Percentiles rank a stretch among this genome's conserved stretches.
These are phyloP conservation scores for Saccharata proteae DNA, from an alignment of 2,329 filamentous ascomycete genomes.

Conservation along the genomic window DNA sequence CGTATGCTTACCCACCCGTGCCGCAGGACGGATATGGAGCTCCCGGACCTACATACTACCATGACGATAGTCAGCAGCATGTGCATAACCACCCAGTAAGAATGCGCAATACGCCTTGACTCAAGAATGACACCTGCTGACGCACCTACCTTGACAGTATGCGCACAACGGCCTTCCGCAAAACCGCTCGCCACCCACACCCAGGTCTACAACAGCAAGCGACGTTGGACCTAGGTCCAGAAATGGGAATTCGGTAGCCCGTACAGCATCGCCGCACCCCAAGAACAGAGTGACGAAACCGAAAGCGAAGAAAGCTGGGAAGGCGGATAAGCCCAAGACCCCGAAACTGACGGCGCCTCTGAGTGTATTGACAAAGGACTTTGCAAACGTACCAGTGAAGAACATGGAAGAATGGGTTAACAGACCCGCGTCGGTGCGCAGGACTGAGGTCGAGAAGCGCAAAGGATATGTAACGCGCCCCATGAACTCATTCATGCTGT, in stretches of 20 bases:
- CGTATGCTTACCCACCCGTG: conserved; percentile 12
- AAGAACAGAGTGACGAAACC: conserved; percentile 4
- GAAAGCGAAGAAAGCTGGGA: conserved; percentile 23
- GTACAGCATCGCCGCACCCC: conserved; percentile 5
- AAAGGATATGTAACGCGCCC: conserved; percentile 78
- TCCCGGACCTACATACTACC: conserved; percentile 15
- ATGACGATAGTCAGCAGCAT: conserved; percentile 16
- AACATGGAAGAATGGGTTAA: conserved; percentile 76
- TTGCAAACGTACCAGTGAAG: conserved; percentile 49
- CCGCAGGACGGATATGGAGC: conserved; percentile 20
- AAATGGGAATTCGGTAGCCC: conserved; percentile 14
- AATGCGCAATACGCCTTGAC: no score
- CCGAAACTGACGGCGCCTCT: conserved; percentile 54
- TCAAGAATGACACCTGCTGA: no score
- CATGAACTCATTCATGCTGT: conserved; percentile 98
- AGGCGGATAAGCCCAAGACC: conserved; percentile 31
- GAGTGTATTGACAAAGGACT: conserved; percentile 56
- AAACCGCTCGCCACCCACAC: conserved; percentile 29
- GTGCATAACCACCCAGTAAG: conserved; percentile 18
- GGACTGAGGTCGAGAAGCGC: conserved; percentile 54
- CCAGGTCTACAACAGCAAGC: conserved; percentile 29
- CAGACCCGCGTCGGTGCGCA: conserved; percentile 53
- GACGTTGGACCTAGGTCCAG: conserved; percentile 29
- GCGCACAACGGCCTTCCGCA: conserved; percentile 18
- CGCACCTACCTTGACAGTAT: no score